These are phyloP conservation scores for Akanthomyces uredinophilus DNA, from an alignment of 2,329 filamentous ascomycete species.

Conservation along the genomic window DNA sequence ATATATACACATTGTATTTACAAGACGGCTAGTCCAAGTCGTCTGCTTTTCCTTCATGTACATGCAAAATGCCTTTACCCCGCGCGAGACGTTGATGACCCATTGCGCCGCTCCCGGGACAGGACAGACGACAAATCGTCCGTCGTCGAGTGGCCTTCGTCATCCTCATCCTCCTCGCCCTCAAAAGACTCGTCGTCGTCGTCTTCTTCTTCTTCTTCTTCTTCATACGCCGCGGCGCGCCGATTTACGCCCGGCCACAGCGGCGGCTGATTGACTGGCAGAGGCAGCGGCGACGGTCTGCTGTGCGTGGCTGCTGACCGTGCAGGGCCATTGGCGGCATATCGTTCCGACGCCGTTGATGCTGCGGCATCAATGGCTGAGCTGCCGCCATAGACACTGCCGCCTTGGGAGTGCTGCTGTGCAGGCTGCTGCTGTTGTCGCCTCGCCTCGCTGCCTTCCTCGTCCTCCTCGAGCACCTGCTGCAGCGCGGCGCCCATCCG, in stretches of 20 bases:
- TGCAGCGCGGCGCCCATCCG: constrained; percentile 52
- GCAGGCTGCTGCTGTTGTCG: background rate
- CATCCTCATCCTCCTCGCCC: constrained; percentile 29
- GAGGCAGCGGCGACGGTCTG: constrained; percentile 13
- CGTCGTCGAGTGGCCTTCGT: constrained; percentile 25
- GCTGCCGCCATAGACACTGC: constrained; percentile 2
- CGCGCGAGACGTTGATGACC: constrained; percentile 1
- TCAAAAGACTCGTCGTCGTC: constrained; percentile 26
- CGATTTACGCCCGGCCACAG: constrained; percentile 39
- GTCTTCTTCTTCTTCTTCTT: constrained; percentile 31
- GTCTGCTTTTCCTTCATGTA: constrained; percentile 3
- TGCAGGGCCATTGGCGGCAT: constrained; percentile 5
- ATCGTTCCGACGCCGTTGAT: constrained; percentile 1
- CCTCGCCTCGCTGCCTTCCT: constrained; percentile 11
- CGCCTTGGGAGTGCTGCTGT: background rate
- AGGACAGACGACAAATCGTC: constrained; percentile 20
- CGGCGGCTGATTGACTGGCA: constrained; percentile 33
- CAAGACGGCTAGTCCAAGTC: background rate
- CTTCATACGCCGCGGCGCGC: constrained; percentile 28
- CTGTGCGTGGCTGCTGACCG: constrained; percentile 21
- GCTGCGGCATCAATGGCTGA: constrained; percentile 5
- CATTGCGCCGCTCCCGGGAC: constrained; percentile 8
- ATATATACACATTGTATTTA: constrained; percentile 4
- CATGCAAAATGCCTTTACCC: background rate
- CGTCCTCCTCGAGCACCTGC: constrained; percentile 53